Conservation (phyloP, 805 yeast genomes). For the Candida dendrica region DNA sequence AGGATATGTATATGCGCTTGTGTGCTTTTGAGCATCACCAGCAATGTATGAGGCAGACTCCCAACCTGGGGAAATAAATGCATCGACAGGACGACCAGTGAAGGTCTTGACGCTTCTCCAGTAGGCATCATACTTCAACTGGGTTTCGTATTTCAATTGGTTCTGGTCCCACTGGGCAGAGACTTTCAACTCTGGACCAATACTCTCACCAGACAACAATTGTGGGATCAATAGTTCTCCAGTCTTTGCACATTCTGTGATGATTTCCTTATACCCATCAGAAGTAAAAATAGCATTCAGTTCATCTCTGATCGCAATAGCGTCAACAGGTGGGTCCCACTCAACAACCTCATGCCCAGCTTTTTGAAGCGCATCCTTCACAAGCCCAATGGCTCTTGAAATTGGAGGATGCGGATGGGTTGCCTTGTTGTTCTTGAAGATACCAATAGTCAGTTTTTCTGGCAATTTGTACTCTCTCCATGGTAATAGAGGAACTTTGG, state of each 20-base stretch:
- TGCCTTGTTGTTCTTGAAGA: slow-evolving; percentile 33
- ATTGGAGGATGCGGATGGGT: slow-evolving; percentile 45
- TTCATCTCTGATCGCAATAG: slow-evolving; percentile 32
- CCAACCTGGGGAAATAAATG: slow-evolving; percentile 34
- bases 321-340: slow-evolving; percentile 32
- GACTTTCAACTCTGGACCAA: not conserved
- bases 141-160: slow-evolving; percentile 20
- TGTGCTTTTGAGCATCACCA: not conserved
- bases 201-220: not conserved
- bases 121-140: slow-evolving; percentile 27
- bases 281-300: slow-evolving; percentile 1
- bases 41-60: slow-evolving; percentile 28
- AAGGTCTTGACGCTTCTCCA: slow-evolving; percentile 25
- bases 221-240: slow-evolving; percentile 1
- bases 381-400: slow-evolving; percentile 33
- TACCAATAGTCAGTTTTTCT: slow-evolving; percentile 33
- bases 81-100: slow-evolving; percentile 32
- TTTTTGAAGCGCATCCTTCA: slow-evolving; percentile 22
- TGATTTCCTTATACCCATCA: slow-evolving; percentile 3
- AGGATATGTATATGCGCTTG: slow-evolving; percentile 32
- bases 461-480: slow-evolving; percentile 26
- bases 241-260: not conserved
- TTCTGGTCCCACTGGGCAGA: slow-evolving; percentile 30
- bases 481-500: not conserved
- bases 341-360: slow-evolving; percentile 47